Base-by-base conservation (phyloP, 2,329 filamentous ascomycete genomes). In the Fusarium liriodendri region DNA sequence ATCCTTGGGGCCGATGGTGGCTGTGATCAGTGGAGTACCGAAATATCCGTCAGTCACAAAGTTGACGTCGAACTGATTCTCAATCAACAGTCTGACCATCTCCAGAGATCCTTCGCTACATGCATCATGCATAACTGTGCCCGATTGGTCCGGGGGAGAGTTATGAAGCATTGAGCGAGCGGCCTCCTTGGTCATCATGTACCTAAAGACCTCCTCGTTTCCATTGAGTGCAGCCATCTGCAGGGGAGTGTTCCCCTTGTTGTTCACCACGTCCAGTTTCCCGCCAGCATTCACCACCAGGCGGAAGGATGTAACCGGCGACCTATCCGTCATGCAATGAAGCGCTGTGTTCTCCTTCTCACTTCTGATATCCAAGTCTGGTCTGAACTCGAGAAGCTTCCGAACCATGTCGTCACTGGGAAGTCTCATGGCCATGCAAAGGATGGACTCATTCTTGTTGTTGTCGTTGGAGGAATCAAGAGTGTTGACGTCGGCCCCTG, bases 201-300 rank as follows among this genome's bases (percentile, higher is more conserved):
- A 72, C 7, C 38, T 37, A 29, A 70, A 58, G 6, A 72, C 35
- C 5, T 50, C 52, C 8, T 40, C 32, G 11, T 67, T 63, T 9
- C 18, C 8, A 3, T 29, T 18, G 4, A 35, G 20, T 1, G 59
- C 69, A 3, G 50, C 2, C 2, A 27, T 6, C 27, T 52, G 25
- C 0, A 71, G 14, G 0, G 67, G 62, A 0, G 59, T 66, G 0
- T 29, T 5, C 2, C 29, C 29, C 7, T 37, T 3, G 0, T 25
- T 18, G 18, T 69, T 66, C 33, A 66, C 3, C 0, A 29, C 22
- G 14, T 71, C 66, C 6, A 70, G 14, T 14, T 18, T 69, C 11
- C 35, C 62, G 0, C 69, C 69, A 6, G 69, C 69, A 16, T 71
- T 71, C 20, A 66, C 59, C 8, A 67, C 7, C 8, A 66, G 42